Percentiles rank a stretch among this genome's conserved stretches.
phyloP scores from a whole-genome alignment of 148 eudicot genomes.

The Rhododendron simsii region DNA sequence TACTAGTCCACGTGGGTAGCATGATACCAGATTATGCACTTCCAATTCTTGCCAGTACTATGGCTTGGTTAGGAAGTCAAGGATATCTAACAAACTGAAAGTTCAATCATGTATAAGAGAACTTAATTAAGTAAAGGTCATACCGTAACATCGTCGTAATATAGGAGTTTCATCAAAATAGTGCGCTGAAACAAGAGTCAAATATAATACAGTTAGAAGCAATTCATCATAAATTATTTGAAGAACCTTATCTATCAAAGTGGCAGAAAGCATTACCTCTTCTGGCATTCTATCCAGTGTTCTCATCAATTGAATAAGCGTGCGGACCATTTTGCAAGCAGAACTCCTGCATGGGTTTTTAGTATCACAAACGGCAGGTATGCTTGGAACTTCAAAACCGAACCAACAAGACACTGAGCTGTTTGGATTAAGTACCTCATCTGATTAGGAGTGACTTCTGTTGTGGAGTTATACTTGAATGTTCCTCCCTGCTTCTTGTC shows the following conservation, averaged over 20 bases:
- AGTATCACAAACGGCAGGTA: neutral
- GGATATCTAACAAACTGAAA: neutral
- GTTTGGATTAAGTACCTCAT: constrained; percentile 54
- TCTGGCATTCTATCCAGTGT: constrained; percentile 95
- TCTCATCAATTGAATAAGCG: constrained; percentile 89
- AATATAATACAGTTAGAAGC: neutral
- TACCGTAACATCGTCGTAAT: constrained; percentile 93
- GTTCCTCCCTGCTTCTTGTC: constrained; percentile 79
- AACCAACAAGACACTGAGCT: neutral
- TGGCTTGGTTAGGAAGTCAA: neutral
- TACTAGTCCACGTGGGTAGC: neutral
- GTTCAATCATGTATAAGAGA: neutral
- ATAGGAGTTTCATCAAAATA: constrained; percentile 92
- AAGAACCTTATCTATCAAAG: neutral
- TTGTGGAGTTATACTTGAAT: constrained; percentile 56
- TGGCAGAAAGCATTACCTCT: constrained; percentile 51
- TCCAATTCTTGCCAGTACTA: neutral
- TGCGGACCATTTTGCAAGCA: constrained; percentile 95
- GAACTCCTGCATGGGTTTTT: constrained; percentile 60
- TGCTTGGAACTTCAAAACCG: neutral
- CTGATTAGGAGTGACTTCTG: constrained; percentile 81
- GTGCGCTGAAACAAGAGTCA: constrained; percentile 66
- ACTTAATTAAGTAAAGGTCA: constrained; percentile 8
- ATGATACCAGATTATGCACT: neutral
- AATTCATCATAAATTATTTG: neutral